Base-by-base conservation (phyloP, 139 green algal species). In the Chlorella sp. region DNA sequence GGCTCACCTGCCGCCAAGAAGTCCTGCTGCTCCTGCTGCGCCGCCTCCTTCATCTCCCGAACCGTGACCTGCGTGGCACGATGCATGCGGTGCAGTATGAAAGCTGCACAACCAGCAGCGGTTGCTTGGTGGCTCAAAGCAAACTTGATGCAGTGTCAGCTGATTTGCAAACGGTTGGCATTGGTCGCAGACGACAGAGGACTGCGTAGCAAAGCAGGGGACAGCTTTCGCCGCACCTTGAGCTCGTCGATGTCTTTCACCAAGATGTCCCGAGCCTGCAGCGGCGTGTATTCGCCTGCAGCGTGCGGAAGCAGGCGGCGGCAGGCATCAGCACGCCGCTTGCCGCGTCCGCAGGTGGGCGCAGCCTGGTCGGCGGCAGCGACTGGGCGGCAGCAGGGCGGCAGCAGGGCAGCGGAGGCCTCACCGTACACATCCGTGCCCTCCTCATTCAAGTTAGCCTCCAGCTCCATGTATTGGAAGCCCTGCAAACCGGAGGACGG, bases 401-500 rank as follows among this genome's bases (percentile, higher is more conserved):
- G 51, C 12, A 60, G 51, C 51, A 60, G 9, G n/a, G 12, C 12
- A 15, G 12, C 11, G 51, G 12, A 18, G 12, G 17, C 4, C 68
- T n/a, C 68, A 74, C 68, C 95, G 18, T 97, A 94, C 3, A 98
- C 80, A 25, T 95, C 92, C 1, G 80, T 87, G 3, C 89, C 94
- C 74, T 95, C 93, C 82, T 97, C 94, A 78, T 92, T 95, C 21
- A 99, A 76, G 86, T 99, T 99, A 13, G 97, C 96, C 81, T 99
- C 97, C 82, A 99, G 86, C 91, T 99, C 97, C 78, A 98, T 84
- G 82, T 98, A 99, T 87, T 99, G 97, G 73, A 99, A 78, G 13
- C 97, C 97, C 82, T 99, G 99, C 78, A 98, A 51, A n/a, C n/a
- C n/a, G n/a, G n/a, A n/a, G n/a, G n/a, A n/a, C n/a, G n/a, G n/a